Base-by-base conservation (phyloP, 169 alveolate genomes). In the Plasmodium relictum region DNA sequence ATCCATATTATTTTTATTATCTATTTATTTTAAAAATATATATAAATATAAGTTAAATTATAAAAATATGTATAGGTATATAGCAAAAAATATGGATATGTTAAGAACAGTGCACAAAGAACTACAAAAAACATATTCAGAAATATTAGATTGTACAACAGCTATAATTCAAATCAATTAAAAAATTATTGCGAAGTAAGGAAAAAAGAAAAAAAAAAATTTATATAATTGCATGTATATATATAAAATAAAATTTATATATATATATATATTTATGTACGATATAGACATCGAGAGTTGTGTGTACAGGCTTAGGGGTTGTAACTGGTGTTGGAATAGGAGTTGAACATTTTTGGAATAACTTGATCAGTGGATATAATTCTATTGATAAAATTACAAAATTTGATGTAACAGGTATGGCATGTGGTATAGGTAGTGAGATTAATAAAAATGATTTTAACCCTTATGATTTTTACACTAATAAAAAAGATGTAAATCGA, bases 251-350 rank as follows among this genome's bases (percentile, higher is more conserved):
- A 26, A 31, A 71, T 71, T 44, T 71, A 71, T 71, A 45, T 71
- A 71, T 48, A 71, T 9, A 44, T 71, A 44, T 71, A 48, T 3
- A 24, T 9, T 39, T 16, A 10, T 59, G 12, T 18, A 59, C 68
- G 69, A 10, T 54, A 16, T 61, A 65, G 93, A 91, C 72, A 39
- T 92, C 92, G 56, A 92, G 93, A 91, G 93, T 83, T 50, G 92
- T 92, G 88, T 95, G 89, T 76, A 93, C 90, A 18, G 96, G 93
- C 52, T 63, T 76, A 59, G 95, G 95, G n/a, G 94, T 92, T 22
- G 95, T 85, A 26, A 92, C 73, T 52, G 94, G 94, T 24, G 93
- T 88, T 10, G 95, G 95, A 9, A 48, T 89, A 54, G 95, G 95
- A n/a, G 61, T 92, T 41, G 93, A 89, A 22, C 26, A 58, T 18